These are phyloP conservation scores for Arthrobotrys sphaeroides DNA, from an alignment of 2,329 filamentous ascomycete species.

Conservation along the genomic window DNA sequence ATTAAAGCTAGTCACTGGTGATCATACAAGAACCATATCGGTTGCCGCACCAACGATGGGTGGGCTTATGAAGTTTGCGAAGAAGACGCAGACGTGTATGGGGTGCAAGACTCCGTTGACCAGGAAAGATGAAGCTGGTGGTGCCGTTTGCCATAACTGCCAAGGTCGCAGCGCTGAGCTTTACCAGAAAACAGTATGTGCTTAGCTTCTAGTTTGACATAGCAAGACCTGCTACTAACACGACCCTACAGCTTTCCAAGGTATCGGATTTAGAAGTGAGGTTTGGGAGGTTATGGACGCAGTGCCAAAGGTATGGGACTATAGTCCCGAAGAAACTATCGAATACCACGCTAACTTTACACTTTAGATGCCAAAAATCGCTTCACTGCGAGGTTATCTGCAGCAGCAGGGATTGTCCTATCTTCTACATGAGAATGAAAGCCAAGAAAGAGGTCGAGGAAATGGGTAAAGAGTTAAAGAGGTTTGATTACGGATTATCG, in stretches of 20 bases:
- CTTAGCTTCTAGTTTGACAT: background rate
- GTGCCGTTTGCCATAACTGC: conserved; percentile 89
- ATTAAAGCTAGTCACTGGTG: conserved; percentile 72
- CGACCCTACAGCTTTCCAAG: conserved; percentile 69
- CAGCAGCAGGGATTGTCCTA: conserved; percentile 93
- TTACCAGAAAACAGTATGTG: conserved; percentile 78
- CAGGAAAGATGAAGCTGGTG: conserved; percentile 78
- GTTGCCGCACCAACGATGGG: conserved; percentile 91
- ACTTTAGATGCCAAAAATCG: conserved; percentile 95
- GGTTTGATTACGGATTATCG: conserved; percentile 87
- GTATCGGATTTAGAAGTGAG: conserved; percentile 91
- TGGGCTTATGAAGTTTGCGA: conserved; percentile 97
- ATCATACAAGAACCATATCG: conserved; percentile 92
- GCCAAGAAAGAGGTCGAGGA: conserved; percentile 99
- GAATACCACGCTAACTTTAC: conserved; percentile 98
- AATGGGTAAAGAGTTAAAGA: conserved; percentile 83
- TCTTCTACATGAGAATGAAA: conserved; percentile 99
- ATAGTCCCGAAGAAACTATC: conserved; percentile 86
- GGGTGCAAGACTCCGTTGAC: conserved; percentile 96
- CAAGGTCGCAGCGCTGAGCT: conserved; percentile 86
- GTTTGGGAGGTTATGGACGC: conserved; percentile 94
- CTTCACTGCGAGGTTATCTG: conserved; percentile 99
- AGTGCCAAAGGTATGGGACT: conserved; percentile 82
- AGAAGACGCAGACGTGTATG: conserved; percentile 98
- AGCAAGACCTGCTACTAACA: background rate